Evolutionary conservation across 768 basidiomycete genomes (phyloP).

Genomic region (Tulasnella sp.): DNA sequence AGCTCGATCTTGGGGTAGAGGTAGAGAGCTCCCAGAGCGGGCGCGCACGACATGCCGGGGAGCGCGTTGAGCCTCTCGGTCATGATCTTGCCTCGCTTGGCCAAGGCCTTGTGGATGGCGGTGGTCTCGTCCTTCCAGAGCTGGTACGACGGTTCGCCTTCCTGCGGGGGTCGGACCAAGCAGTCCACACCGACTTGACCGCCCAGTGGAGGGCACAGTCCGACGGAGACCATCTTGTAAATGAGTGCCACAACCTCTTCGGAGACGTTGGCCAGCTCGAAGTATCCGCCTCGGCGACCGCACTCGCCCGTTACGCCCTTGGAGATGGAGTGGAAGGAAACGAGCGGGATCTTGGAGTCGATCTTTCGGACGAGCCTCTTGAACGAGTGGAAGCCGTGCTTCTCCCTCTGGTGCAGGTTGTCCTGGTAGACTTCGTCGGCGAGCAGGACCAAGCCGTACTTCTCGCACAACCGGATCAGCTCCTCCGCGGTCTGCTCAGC

Average conservation of each 20-base stretch:
- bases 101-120: conserved; percentile 73
- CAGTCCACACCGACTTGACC: conserved; percentile 95
- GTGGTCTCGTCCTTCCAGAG: conserved; percentile 86
- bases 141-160: conserved; percentile 72
- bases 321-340: conserved; percentile 97
- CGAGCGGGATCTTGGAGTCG: conserved; percentile 73
- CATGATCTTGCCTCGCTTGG: conserved; percentile 72
- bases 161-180: conserved; percentile 86
- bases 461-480: conserved; percentile 83
- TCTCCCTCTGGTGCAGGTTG: conserved; percentile 74
- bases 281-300: conserved; percentile 96
- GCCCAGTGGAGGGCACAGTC: conserved; percentile 83
- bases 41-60: conserved; percentile 86
- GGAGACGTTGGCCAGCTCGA: conserved; percentile 83
- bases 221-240: conserved; percentile 95
- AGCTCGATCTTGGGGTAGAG: conserved; percentile 84
- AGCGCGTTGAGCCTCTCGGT: conserved; percentile 76
- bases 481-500: conserved; percentile 68
- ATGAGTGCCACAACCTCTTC: conserved; percentile 79
- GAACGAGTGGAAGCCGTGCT: conserved; percentile 87
- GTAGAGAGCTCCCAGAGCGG: conserved; percentile 91
- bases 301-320: conserved; percentile 97
- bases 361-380: conserved; percentile 78
- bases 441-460: conserved; percentile 82
- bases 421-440: conserved; percentile 99